A percentile compares a stretch with the other conserved stretches of the same genome.
Evolutionary conservation across 306 rosid genomes (phyloP).

Genomic region (Pterocarpus macrocarpus): DNA sequence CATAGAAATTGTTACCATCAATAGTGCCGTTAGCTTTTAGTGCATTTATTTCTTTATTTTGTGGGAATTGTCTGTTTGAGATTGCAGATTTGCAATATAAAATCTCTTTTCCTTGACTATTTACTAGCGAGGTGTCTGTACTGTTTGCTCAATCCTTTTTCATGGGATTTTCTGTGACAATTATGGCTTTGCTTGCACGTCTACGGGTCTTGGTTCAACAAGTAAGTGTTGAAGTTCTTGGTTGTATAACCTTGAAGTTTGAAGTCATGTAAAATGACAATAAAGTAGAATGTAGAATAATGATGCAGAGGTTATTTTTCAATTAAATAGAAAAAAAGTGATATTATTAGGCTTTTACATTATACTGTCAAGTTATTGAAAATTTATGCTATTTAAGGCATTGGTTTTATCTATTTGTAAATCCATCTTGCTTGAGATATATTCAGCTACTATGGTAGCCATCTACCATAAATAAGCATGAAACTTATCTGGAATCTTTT

Average conservation of each 20-base stretch:
- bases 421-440: constrained; percentile 7
- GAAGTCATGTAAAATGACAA: not conserved
- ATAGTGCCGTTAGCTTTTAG: not conserved
- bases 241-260: constrained; percentile 10
- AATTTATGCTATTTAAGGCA: not conserved
- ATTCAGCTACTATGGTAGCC: not conserved
- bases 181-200: constrained; percentile 85
- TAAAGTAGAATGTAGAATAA: not conserved
- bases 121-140: constrained; percentile 72
- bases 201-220: constrained; percentile 87
- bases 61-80: constrained; percentile 9
- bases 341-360: constrained; percentile 1
- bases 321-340: constrained; percentile 4
- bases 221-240: constrained; percentile 58
- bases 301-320: not conserved
- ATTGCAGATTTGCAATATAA: not conserved
- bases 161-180: constrained; percentile 72
- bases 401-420: not conserved
- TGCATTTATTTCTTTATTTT: constrained; percentile 29
- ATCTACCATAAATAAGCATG: not conserved
- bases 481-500: not conserved
- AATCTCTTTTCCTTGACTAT: constrained; percentile 65
- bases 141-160: constrained; percentile 85
- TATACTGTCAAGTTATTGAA: constrained; percentile 6
- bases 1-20: not conserved